These are phyloP conservation scores for Blastocystis sp. DNA, from an alignment of 352 stramenopile species.

Conservation along the genomic window DNA sequence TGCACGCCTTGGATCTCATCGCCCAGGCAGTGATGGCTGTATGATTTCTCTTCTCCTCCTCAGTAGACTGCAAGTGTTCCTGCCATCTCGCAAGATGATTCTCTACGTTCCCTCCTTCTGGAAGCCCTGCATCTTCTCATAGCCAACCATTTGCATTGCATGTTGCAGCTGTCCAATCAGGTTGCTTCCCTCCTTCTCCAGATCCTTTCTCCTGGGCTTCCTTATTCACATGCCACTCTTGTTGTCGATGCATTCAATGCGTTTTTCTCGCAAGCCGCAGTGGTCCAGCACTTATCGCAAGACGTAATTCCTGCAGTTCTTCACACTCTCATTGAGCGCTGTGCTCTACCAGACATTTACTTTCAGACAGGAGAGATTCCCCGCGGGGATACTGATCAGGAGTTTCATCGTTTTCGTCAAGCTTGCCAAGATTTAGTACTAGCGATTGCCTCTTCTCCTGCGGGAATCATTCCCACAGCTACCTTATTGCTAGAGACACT, in stretches of 20 bases:
- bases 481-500: not conserved
- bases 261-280: not conserved
- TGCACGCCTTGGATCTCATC: not conserved
- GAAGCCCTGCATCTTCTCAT: not conserved
- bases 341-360: not conserved
- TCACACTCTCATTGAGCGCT: not conserved
- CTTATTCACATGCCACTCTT: not conserved
- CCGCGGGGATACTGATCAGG: not conserved
- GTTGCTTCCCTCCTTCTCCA: not conserved
- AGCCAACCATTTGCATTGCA: not conserved
- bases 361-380: not conserved
- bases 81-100: not conserved
- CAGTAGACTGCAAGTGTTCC: not conserved
- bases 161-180: not conserved
- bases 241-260: conserved; percentile 1
- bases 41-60: not conserved
- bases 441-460: not conserved
- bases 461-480: not conserved
- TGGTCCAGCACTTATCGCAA: not conserved
- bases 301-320: not conserved
- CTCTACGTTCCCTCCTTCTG: not conserved
- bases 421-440: not conserved
- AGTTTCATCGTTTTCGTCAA: not conserved
- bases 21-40: not conserved
- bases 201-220: not conserved